A percentile compares a stretch with the other conserved stretches of the same genome.
phyloP scores from a whole-genome alignment of 2,329 filamentous ascomycete genomes.

The Ustilaginoidea virens region DNA sequence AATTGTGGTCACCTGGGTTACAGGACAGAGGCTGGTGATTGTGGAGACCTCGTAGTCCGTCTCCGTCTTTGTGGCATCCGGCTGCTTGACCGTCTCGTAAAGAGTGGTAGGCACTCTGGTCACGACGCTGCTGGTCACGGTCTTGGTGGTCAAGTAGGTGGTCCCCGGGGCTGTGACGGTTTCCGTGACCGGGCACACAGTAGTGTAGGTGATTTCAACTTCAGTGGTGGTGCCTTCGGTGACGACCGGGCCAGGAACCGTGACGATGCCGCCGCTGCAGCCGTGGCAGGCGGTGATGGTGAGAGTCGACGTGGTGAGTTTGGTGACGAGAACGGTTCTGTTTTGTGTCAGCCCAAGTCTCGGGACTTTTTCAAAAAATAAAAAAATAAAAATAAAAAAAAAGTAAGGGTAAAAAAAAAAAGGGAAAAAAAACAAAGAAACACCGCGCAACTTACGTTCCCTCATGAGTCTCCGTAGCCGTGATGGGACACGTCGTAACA shows the following conservation, averaged over 20 bases:
- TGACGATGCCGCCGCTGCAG: conserved; percentile 20
- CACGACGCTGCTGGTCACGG: conserved; percentile 12
- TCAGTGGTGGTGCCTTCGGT: conserved; percentile 15
- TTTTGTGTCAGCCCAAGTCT: conserved; percentile 6
- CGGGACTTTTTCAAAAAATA: not conserved
- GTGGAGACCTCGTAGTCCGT: conserved; percentile 20
- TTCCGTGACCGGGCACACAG: conserved; percentile 18
- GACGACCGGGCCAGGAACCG: conserved; percentile 19
- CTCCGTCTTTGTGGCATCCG: conserved; percentile 16
- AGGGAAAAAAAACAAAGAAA: not conserved
- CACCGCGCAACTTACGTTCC: conserved; percentile 21
- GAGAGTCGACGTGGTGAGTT: conserved; percentile 27
- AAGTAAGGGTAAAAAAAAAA: no score
- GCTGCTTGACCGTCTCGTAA: conserved; percentile 15
- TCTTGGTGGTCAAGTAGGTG: conserved; percentile 14
- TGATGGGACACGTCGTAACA: conserved; percentile 29
- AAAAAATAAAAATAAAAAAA: not conserved
- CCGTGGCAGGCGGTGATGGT: conserved; percentile 24
- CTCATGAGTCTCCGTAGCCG: conserved; percentile 22
- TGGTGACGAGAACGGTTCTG: conserved; percentile 26
- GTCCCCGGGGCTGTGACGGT: conserved; percentile 19
- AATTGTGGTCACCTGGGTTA: conserved; percentile 14
- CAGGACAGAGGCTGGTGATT: conserved; percentile 25
- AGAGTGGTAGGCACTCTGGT: conserved; percentile 15
- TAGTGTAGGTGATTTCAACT: conserved; percentile 24